These are phyloP conservation scores for Colletotrichum musae DNA, from an alignment of 2,329 filamentous ascomycete genomes.

Conservation along the genomic window DNA sequence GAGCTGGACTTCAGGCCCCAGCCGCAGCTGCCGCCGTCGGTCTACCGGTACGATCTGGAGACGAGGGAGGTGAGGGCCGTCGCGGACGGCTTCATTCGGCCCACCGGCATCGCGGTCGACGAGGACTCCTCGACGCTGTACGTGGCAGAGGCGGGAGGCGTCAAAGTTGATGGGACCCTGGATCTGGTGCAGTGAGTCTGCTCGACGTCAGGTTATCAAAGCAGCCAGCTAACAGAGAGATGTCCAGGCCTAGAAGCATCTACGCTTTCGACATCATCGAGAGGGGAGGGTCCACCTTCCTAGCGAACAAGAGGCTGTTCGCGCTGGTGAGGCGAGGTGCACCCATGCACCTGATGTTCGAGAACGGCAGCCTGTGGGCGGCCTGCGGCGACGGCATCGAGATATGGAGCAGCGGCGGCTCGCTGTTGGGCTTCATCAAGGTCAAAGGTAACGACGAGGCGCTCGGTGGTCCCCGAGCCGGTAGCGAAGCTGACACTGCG, in stretches of 20 bases:
- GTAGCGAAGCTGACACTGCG: neutral
- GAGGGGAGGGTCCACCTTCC: constrained; percentile 54
- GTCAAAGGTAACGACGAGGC: constrained; percentile 49
- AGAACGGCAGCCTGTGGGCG: constrained; percentile 62
- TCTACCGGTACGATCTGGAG: constrained; percentile 61
- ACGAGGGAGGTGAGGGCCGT: constrained; percentile 61
- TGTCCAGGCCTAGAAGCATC: constrained; percentile 52
- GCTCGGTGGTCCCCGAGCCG: neutral
- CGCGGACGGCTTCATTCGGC: constrained; percentile 61
- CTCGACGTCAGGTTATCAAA: constrained; percentile 1
- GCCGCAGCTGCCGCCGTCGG: constrained; percentile 61
- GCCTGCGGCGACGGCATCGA: constrained; percentile 65
- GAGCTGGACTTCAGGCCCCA: constrained; percentile 59
- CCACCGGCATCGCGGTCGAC: constrained; percentile 58
- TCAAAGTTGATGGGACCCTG: constrained; percentile 14
- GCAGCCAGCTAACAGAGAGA: neutral
- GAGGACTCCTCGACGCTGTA: constrained; percentile 58
- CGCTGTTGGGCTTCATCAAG: constrained; percentile 58
- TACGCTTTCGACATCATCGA: constrained; percentile 65
- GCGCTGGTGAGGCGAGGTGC: constrained; percentile 62
- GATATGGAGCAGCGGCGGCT: constrained; percentile 61
- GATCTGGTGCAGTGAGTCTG: constrained; percentile 42
- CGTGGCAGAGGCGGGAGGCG: constrained; percentile 56
- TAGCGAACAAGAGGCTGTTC: constrained; percentile 66
- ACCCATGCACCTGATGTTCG: constrained; percentile 60